Conservation (phyloP, 257 asterid species). For the Thymus quinquecostatus region DNA sequence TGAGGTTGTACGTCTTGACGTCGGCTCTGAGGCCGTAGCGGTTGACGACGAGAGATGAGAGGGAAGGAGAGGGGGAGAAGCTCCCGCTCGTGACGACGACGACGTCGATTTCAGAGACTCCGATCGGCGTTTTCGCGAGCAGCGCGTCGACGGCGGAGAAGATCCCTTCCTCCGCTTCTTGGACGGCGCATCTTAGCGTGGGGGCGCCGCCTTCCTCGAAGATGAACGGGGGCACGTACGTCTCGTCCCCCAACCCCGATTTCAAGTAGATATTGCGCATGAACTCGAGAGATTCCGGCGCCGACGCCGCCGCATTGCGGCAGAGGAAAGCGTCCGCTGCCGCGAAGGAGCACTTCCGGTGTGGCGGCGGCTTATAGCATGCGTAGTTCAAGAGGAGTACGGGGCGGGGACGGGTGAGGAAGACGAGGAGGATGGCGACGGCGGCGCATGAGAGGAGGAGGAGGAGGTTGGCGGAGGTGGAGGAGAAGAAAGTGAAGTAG, state of each 20-base stretch:
- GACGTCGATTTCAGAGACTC: conserved; percentile 43
- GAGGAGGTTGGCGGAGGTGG: conserved; percentile 28
- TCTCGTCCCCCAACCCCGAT: conserved; percentile 71
- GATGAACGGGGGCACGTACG: conserved; percentile 67
- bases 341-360: conserved; percentile 46
- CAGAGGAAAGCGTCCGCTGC: conserved; percentile 52
- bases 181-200: conserved; percentile 47
- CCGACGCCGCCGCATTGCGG: conserved; percentile 25
- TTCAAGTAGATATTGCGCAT: conserved; percentile 55
- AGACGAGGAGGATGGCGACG: conserved; percentile 34
- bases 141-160: conserved; percentile 55
- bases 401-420: conserved; percentile 40
- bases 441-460: conserved; percentile 22
- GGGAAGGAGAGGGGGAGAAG: conserved; percentile 66
- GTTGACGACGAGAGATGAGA: conserved; percentile 53
- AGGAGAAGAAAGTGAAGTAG: conserved; percentile 36
- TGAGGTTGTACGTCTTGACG: conserved; percentile 64
- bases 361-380: conserved; percentile 66
- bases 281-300: conserved; percentile 43
- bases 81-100: conserved; percentile 61
- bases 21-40: conserved; percentile 54
- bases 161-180: conserved; percentile 67
- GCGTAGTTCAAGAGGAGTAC: conserved; percentile 56
- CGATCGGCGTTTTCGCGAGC: conserved; percentile 48
- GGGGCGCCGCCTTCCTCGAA: conserved; percentile 43